Conservation (phyloP, 345 rosid species). For the Eucalyptus tenuipes region DNA sequence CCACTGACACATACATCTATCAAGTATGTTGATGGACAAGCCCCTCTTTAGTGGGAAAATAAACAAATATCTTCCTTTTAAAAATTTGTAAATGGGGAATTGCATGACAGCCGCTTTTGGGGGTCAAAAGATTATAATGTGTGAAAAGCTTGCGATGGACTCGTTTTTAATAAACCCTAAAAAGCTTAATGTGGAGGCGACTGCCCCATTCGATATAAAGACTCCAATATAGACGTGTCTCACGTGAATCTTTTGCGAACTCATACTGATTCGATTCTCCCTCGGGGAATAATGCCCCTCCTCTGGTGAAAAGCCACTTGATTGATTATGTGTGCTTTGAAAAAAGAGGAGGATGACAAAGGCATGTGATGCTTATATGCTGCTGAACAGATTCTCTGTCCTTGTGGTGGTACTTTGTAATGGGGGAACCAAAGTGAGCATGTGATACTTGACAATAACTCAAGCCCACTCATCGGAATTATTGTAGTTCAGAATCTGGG, state of each 20-base stretch:
- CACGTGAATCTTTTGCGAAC: not conserved
- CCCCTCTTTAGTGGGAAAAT: not conserved
- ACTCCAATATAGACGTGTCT: not conserved
- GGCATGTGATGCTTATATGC: not conserved
- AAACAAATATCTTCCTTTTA: not conserved
- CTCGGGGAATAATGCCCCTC: not conserved
- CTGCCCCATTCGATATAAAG: not conserved
- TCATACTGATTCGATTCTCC: not conserved
- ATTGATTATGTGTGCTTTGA: not conserved
- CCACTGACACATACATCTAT: not conserved
- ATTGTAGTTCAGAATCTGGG: not conserved
- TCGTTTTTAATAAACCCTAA: not conserved
- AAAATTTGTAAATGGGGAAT: not conserved
- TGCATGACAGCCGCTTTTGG: not conserved
- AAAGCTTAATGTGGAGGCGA: not conserved
- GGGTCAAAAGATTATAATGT: not conserved
- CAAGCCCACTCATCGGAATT: not conserved
- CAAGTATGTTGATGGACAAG: not conserved
- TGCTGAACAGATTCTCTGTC: not conserved
- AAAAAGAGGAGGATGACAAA: not conserved
- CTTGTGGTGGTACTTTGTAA: not conserved
- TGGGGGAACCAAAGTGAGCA: not conserved
- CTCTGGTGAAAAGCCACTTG: not conserved
- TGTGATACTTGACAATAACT: not conserved
- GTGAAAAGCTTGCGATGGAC: not conserved